Conservation (phyloP, 768 basidiomycete genomes). For the Guyanaporus albipodus region DNA sequence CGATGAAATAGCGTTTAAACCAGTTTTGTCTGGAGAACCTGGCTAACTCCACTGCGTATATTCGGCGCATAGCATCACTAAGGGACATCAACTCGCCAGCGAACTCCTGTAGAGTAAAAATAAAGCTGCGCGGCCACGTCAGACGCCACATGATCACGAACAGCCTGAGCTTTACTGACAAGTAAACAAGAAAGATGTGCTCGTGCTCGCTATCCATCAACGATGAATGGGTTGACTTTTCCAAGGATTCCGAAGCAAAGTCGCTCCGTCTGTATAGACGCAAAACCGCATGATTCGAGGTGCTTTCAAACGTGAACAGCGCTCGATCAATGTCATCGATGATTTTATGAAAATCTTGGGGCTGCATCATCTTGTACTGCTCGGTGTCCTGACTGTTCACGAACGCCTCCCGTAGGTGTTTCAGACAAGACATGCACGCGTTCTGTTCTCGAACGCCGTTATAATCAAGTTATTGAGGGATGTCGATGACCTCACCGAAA, state of each 20-base stretch:
- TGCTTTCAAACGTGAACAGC: slow-evolving; percentile 71
- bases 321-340: slow-evolving; percentile 66
- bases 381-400: slow-evolving; percentile 36
- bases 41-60: slow-evolving; percentile 64
- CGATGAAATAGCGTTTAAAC: slow-evolving; percentile 37
- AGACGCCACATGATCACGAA: slow-evolving; percentile 1
- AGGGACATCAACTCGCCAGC: slow-evolving; percentile 77
- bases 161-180: slow-evolving; percentile 50
- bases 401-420: slow-evolving; percentile 64
- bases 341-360: slow-evolving; percentile 62
- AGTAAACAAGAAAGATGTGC: slow-evolving; percentile 85
- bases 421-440: slow-evolving; percentile 56
- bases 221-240: slow-evolving; percentile 19
- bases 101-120: slow-evolving; percentile 96
- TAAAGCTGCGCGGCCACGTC: slow-evolving; percentile 58
- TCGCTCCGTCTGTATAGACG: slow-evolving; percentile 63
- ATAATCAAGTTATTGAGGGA: slow-evolving; percentile 4
- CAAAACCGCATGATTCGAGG: slow-evolving; percentile 79
- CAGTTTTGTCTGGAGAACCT: slow-evolving; percentile 33
- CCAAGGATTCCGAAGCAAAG: slow-evolving; percentile 15
- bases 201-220: slow-evolving; percentile 62
- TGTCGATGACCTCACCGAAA: slow-evolving; percentile 52
- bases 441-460: slow-evolving; percentile 36
- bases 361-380: slow-evolving; percentile 36
- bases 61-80: slow-evolving; percentile 77